Evolutionary conservation across 2,329 filamentous ascomycete genomes (phyloP).

Genomic region (Trichophyton rubrum): DNA sequence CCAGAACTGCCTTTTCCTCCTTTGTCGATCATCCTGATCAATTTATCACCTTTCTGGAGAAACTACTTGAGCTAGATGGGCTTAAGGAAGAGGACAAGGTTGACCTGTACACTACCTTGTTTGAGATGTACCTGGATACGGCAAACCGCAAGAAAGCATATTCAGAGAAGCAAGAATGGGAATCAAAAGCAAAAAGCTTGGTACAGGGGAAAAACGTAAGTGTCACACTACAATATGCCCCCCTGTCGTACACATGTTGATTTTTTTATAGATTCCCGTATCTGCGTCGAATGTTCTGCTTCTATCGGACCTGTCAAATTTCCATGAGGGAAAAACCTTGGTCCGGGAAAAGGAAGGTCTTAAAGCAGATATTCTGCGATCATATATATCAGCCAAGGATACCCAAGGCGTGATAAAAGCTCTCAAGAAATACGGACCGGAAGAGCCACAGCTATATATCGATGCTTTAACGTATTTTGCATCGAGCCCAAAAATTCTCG

Average conservation of each 20-base stretch:
- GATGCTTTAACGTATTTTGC: constrained; percentile 89
- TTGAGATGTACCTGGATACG: constrained; percentile 95
- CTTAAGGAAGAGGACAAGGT: constrained; percentile 63
- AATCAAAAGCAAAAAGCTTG: constrained; percentile 75
- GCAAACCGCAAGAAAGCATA: constrained; percentile 59
- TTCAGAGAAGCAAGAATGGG: constrained; percentile 64
- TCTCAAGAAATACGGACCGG: constrained; percentile 76
- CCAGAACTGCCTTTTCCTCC: constrained; percentile 82
- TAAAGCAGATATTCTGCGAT: constrained; percentile 89
- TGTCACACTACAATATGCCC: background rate
- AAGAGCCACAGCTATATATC: constrained; percentile 84
- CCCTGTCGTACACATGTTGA: constrained; percentile 9
- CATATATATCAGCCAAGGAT: constrained; percentile 84
- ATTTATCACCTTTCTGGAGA: constrained; percentile 86
- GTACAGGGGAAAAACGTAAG: constrained; percentile 63
- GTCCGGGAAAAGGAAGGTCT: constrained; percentile 90
- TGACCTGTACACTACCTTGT: constrained; percentile 86
- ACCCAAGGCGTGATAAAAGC: constrained; percentile 83
- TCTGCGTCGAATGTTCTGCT: constrained; percentile 90
- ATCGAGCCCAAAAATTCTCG: constrained; percentile 64
- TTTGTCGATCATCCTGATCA: constrained; percentile 90
- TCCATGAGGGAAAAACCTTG: constrained; percentile 77
- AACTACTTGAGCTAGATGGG: constrained; percentile 60
- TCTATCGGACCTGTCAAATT: constrained; percentile 81
- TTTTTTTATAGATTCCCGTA: constrained; percentile 49